Percentiles rank a stretch among this genome's conserved stretches.
phyloP scores from a whole-genome alignment of 2,329 filamentous ascomycete species.

The Aspergillus amoenus region DNA sequence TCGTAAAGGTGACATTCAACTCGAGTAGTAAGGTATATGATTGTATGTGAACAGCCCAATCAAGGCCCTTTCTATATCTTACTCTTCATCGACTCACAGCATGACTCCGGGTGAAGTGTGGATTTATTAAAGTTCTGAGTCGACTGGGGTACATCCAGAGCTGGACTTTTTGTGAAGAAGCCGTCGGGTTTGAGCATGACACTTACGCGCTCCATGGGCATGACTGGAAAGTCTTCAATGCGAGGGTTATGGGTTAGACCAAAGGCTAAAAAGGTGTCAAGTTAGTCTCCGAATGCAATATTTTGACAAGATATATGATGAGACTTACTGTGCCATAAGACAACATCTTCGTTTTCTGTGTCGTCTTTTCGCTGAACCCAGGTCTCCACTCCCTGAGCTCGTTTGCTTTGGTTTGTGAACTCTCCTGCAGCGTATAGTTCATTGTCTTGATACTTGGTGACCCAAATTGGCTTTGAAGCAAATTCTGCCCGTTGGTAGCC shows the following conservation, averaged over 20 bases:
- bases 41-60: neutral
- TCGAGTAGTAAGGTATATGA: neutral
- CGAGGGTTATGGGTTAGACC: constrained; percentile 65
- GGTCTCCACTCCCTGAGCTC: constrained; percentile 54
- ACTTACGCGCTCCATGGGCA: constrained; percentile 59
- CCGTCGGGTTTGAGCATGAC: constrained; percentile 52
- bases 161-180: constrained; percentile 54
- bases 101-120: constrained; percentile 29
- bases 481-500: constrained; percentile 55
- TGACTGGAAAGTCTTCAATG: constrained; percentile 67
- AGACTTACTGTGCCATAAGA: constrained; percentile 40
- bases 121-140: constrained; percentile 45
- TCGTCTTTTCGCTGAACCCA: constrained; percentile 50
- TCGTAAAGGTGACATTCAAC: neutral
- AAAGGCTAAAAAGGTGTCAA: constrained; percentile 32
- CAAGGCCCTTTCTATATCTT: constrained; percentile 27
- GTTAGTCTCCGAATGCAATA: neutral
- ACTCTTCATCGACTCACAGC: constrained; percentile 26
- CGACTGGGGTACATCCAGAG: constrained; percentile 47
- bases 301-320: constrained; percentile 31
- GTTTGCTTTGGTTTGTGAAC: constrained; percentile 58
- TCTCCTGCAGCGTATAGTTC: constrained; percentile 56
- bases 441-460: constrained; percentile 54
- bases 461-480: constrained; percentile 56
- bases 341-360: constrained; percentile 48